Percentiles rank a stretch among this genome's conserved stretches.
Evolutionary conservation across 805 yeast genomes (phyloP).

Genomic region (Kuraishia hungarica): DNA sequence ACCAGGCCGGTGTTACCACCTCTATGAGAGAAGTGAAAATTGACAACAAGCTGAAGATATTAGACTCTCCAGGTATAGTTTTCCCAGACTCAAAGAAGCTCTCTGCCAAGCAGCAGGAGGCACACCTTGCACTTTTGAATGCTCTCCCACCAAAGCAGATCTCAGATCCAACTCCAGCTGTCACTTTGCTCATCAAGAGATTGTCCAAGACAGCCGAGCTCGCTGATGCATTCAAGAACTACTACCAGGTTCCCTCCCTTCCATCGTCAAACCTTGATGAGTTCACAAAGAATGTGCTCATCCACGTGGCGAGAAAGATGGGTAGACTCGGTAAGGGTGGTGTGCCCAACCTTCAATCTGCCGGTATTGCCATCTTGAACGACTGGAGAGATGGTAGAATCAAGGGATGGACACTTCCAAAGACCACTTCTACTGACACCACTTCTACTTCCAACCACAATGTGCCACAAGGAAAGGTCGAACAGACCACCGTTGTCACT

Average conservation of each 20-base stretch:
- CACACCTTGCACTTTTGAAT: conserved; percentile 81
- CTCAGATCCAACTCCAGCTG: conserved; percentile 77
- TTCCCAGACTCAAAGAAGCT: conserved; percentile 55
- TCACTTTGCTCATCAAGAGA: conserved; percentile 66
- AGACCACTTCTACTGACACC: conserved; percentile 27
- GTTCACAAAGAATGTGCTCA: conserved; percentile 77
- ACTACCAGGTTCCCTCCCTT: conserved; percentile 75
- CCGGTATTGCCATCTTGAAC: conserved; percentile 72
- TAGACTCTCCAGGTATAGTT: conserved; percentile 97
- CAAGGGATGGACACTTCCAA: conserved; percentile 84
- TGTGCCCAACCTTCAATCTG: conserved; percentile 78
- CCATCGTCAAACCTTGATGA: conserved; percentile 66
- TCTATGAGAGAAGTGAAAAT: conserved; percentile 85
- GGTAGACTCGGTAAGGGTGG: conserved; percentile 94
- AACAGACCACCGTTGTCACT: conserved; percentile 72
- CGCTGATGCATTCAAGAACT: conserved; percentile 66
- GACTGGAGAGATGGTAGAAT: conserved; percentile 98
- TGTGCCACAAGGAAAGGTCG: conserved; percentile 35
- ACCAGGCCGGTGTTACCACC: conserved; percentile 96
- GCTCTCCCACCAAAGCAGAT: conserved; percentile 86
- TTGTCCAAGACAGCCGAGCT: conserved; percentile 64
- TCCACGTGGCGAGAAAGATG: conserved; percentile 85
- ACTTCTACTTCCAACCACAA: conserved; percentile 23
- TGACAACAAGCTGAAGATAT: conserved; percentile 78
- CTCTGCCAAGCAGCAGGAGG: conserved; percentile 59